Conservation (phyloP, 495 filamentous ascomycete genomes). For the Penicillium robsamsonii region DNA sequence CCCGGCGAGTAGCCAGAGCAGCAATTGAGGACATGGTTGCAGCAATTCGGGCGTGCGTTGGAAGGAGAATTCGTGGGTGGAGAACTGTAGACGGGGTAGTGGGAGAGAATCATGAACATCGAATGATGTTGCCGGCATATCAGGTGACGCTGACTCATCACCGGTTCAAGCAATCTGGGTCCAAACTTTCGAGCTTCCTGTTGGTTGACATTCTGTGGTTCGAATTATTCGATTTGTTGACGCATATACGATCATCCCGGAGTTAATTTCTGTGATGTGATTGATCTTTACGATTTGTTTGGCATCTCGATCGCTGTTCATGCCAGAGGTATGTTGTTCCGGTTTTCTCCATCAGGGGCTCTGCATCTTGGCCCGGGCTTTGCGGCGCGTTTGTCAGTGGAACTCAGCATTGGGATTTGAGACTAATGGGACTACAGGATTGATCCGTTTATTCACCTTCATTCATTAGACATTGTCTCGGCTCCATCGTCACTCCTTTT, state of each 20-base stretch:
- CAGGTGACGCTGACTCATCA: slow-evolving; percentile 30
- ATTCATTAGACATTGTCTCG: slow-evolving; percentile 7
- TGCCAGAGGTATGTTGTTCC: slow-evolving; percentile 13
- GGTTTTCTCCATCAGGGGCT: slow-evolving; percentile 22
- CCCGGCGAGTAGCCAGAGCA: slow-evolving; percentile 52
- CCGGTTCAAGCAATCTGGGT: slow-evolving; percentile 13
- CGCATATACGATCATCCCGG: slow-evolving; percentile 6
- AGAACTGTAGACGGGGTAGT: slow-evolving; percentile 24
- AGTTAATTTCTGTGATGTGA: slow-evolving; percentile 22
- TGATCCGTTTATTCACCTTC: slow-evolving; percentile 10
- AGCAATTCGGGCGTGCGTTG: slow-evolving; percentile 23
- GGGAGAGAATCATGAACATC: slow-evolving; percentile 34
- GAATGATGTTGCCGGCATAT: slow-evolving; percentile 38
- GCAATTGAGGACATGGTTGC: slow-evolving; percentile 54
- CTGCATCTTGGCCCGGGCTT: slow-evolving; percentile 15
- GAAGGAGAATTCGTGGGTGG: slow-evolving; percentile 15
- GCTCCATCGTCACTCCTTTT: slow-evolving; percentile 21
- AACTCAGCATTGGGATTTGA: background rate
- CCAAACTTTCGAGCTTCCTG: slow-evolving; percentile 7
- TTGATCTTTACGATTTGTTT: slow-evolving; percentile 13
- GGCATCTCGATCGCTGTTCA: slow-evolving; percentile 5
- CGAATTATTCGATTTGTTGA: slow-evolving; percentile 3
- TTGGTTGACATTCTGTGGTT: slow-evolving; percentile 10
- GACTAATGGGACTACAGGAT: slow-evolving; percentile 14
- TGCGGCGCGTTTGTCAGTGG: slow-evolving; percentile 16